A percentile compares a stretch with the other conserved stretches of the same genome.
Evolutionary conservation across 1,284 basidiomycete species (phyloP).

Genomic region (Ustilago cynodontis): DNA sequence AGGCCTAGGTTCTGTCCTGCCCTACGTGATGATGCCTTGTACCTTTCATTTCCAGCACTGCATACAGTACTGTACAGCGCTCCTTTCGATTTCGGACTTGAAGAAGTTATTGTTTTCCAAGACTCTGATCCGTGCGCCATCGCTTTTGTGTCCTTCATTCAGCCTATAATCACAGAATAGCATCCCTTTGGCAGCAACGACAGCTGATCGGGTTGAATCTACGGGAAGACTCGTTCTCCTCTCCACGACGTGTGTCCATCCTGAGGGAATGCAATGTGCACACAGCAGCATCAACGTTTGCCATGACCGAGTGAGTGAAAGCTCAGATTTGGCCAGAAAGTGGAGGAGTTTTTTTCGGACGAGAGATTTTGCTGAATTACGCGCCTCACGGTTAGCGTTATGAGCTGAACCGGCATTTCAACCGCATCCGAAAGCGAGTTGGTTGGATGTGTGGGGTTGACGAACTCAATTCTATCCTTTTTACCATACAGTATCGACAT

Average conservation of each 20-base stretch:
- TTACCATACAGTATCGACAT: not conserved
- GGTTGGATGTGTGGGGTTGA: conserved; percentile 19
- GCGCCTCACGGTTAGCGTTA: not conserved
- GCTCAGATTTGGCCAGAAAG: not conserved
- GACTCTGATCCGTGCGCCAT: conserved; percentile 4
- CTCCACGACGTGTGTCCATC: not conserved
- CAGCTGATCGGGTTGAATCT: not conserved
- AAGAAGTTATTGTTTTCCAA: conserved; percentile 4
- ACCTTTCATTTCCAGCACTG: conserved; percentile 3
- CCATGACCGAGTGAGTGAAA: not conserved
- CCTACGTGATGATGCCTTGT: conserved; percentile 3
- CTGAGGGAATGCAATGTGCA: not conserved
- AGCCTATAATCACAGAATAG: conserved; percentile 1
- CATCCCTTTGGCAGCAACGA: not conserved
- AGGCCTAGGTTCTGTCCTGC: conserved; percentile 35
- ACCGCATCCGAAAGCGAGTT: conserved; percentile 11
- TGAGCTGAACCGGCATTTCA: conserved; percentile 27
- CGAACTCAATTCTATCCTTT: not conserved
- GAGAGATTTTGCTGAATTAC: conserved; percentile 16
- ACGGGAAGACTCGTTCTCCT: not conserved
- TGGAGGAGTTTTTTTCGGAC: conserved; percentile 21
- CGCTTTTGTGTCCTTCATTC: not conserved
- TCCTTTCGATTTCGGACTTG: not conserved
- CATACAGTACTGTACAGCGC: not conserved
- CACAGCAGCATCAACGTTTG: not conserved